Conservation (phyloP, 129 eudicot species). For the Flaveria sonorensis region DNA sequence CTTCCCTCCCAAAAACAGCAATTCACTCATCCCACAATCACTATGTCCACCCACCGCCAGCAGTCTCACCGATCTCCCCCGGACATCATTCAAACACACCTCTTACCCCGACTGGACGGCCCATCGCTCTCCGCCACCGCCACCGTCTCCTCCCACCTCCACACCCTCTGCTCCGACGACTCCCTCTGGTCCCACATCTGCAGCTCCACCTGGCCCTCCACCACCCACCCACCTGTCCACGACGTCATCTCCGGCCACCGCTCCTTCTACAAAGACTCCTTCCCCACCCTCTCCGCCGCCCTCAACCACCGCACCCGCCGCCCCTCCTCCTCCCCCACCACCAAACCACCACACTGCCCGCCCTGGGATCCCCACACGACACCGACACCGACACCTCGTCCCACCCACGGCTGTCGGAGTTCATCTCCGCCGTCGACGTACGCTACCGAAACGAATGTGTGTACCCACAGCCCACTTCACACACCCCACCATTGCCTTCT, state of each 20-base stretch:
- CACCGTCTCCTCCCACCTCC: conserved; percentile 41
- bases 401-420: conserved; percentile 5
- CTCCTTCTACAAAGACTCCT: conserved; percentile 22
- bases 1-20: not conserved
- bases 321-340: conserved; percentile 31
- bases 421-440: conserved; percentile 50
- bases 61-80: conserved; percentile 43
- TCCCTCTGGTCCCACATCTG: conserved; percentile 37
- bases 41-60: not conserved
- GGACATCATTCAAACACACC: conserved; percentile 48
- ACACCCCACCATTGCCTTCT: conserved; percentile 26
- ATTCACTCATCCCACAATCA: not conserved
- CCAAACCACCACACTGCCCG: not conserved
- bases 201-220: conserved; percentile 26
- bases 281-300: conserved; percentile 15
- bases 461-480: conserved; percentile 26
- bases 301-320: conserved; percentile 21
- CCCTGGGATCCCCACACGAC: too few relatives aligned
- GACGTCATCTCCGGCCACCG: conserved; percentile 25
- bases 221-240: conserved; percentile 11
- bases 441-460: conserved; percentile 15
- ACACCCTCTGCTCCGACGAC: conserved; percentile 39
- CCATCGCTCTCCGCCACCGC: conserved; percentile 45
- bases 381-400: not conserved
- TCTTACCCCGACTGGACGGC: conserved; percentile 61